Base-by-base conservation (phyloP, 164 flowering plant genomes). In the Akebia trifoliata region DNA sequence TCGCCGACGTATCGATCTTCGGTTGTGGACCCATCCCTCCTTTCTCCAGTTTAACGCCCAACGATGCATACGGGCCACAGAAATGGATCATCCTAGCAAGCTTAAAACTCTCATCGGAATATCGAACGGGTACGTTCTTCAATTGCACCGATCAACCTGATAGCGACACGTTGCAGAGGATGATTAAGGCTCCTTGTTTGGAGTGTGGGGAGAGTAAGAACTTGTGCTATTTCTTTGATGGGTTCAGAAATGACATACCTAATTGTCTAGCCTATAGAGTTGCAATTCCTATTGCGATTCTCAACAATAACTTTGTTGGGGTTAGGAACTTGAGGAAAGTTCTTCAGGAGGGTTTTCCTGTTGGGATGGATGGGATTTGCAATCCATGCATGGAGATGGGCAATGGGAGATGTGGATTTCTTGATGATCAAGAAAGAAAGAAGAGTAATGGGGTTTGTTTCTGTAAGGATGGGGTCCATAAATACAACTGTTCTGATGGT, bases 401-500 rank as follows among this genome's bases (percentile, higher is more conserved):
- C 38, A 46, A 30, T 38, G 59, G 59, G 30, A 38, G 47, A 17
- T 55, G 59, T 55, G 59, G 59, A 15, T 55, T 20, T 28, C 11
- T 39, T 24, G 21, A 38, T 39, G 32, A n/a, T n/a, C n/a, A 38
- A 38, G 25, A 34, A 20, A 34, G 25, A 22, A 17, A 6, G 20
- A 39, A 15, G 0, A 35, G 59, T 42, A 29, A 39, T 1, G 59
- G 40, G 59, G 7, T 43, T 18, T 57, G 60, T 20, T 57, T 57
- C 24, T 57, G 60, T 12, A 30, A 15, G 11, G 35, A 47, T 20
- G 50, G 60, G 25, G 40, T 44, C 5, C 60, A 57, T 21, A 57
- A 24, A 12, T 28, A 44, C 37, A 57, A 57, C 26, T 57, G 60
- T 39, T n/a, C n/a, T n/a, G 50, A 57, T 57, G 60, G 60, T 57